Base-by-base conservation (phyloP, 768 basidiomycete species). In the Boletus edulis region DNA sequence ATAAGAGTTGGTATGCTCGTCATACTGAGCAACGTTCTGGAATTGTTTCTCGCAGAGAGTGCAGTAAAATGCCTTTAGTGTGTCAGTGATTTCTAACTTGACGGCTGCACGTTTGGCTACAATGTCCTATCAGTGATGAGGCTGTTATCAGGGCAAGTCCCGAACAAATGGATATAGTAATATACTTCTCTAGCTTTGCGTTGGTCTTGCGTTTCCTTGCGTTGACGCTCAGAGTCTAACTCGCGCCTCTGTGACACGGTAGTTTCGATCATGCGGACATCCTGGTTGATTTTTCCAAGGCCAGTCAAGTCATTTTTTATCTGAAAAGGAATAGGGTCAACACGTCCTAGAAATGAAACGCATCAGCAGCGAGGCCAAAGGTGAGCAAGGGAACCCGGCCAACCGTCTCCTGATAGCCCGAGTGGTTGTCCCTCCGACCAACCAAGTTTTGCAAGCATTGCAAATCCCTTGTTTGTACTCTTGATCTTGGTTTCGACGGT, bases 1-100 rank as follows among this genome's bases (percentile, higher is more conserved):
- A 60, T 91, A 92, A 8, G 91, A 91, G 64, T 92, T 93, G 51
- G 88, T 89, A 70, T 94, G 91, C 64, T 93, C 91, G 59, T 93
- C 91, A 62, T 89, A 94, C 64, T 91, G 91, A 0, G 89, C 84
- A 18, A 93, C 88, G 46, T 80, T 93, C 68, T 85, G 81, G 73
- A 92, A 93, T 67, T 94, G 91, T 67, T 92, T 92, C 57, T 91
- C 89, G 74, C 91, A 94, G 18, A 91, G 78, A 24, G 77, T 72
- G 67, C 91, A 94, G 66, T 91, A 92, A 71, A 93, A 93, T 10
- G 88, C 78, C 32, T 79, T 78, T 45, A 93, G 77, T 5, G 84
- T 84, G 46, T 78, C 77, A 2, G 80, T 81, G 31, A 94, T 82
- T 67, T 93, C 88, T 27, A 76, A 78, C 61, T 83, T 78, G 39